Conservation (phyloP, 148 eudicot species). For the Dysphania ambrosioides region DNA sequence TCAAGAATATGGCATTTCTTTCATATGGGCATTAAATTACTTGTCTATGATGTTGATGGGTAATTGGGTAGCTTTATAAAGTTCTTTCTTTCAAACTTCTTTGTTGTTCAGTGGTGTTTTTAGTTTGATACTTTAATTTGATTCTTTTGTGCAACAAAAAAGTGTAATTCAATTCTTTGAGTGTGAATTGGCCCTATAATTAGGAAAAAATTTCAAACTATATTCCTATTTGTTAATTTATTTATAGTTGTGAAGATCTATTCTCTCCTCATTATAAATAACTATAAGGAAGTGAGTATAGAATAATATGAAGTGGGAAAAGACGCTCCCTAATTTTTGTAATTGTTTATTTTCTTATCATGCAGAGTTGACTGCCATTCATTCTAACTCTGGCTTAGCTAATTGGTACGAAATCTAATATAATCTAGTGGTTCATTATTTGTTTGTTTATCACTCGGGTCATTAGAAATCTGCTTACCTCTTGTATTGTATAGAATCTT, state of each 20-base stretch:
- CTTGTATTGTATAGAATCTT: constrained; percentile 5
- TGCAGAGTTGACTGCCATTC: too few relatives aligned
- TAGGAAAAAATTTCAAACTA: too few relatives aligned
- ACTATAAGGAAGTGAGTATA: too few relatives aligned
- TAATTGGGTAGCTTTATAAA: neutral
- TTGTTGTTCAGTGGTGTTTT: neutral
- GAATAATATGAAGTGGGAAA: too few relatives aligned
- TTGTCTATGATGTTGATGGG: constrained; percentile 2
- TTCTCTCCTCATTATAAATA: too few relatives aligned
- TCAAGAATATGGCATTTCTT: neutral
- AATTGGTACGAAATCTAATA: constrained; percentile 60
- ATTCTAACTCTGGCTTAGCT: too few relatives aligned
- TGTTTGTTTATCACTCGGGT: neutral
- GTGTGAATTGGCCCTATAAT: neutral
- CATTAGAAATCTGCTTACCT: neutral
- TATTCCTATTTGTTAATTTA: too few relatives aligned
- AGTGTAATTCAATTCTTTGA: too few relatives aligned
- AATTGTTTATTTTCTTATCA: too few relatives aligned
- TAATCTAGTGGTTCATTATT: neutral
- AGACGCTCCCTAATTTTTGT: too few relatives aligned
- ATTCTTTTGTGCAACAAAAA: too few relatives aligned
- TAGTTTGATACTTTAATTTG: neutral
- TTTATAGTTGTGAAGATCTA: too few relatives aligned
- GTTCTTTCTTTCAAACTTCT: neutral
- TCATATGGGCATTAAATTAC: neutral